phyloP scores from a whole-genome alignment of 2,329 filamentous ascomycete species.

The Amesomyces nigricolor region DNA sequence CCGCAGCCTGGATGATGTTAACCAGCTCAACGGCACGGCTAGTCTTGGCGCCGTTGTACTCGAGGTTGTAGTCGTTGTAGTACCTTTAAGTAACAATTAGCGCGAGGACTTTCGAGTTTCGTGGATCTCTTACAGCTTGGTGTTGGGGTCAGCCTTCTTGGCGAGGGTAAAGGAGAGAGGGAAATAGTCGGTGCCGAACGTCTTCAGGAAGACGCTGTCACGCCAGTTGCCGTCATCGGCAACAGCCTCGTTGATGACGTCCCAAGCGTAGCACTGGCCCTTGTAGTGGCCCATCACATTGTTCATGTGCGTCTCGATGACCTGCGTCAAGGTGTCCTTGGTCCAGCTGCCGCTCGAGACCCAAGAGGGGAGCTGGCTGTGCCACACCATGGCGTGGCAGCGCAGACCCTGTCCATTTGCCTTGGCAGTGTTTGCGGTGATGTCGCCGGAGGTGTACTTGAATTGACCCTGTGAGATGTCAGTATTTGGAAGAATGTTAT shows the following conservation, averaged over 20 bases:
- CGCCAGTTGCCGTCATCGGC: slow-evolving; percentile 52
- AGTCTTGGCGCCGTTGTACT: slow-evolving; percentile 45
- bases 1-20: slow-evolving; percentile 39
- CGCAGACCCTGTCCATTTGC: slow-evolving; percentile 48
- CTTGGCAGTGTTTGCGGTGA: slow-evolving; percentile 43
- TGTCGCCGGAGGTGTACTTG: slow-evolving; percentile 40
- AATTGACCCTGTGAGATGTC: slow-evolving; percentile 2
- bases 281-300: slow-evolving; percentile 53
- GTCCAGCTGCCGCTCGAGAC: slow-evolving; percentile 47
- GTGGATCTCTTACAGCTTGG: slow-evolving; percentile 41
- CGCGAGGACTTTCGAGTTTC: background rate
- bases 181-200: slow-evolving; percentile 53
- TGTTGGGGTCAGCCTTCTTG: slow-evolving; percentile 46
- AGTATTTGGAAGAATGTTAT: no score
- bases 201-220: slow-evolving; percentile 47
- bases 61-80: slow-evolving; percentile 57
- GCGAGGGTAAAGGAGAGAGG: slow-evolving; percentile 53
- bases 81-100: slow-evolving; percentile 26
- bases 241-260: slow-evolving; percentile 60
- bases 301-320: slow-evolving; percentile 55
- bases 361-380: slow-evolving; percentile 50
- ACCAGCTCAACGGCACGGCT: slow-evolving; percentile 41
- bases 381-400: slow-evolving; percentile 56
- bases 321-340: slow-evolving; percentile 47
- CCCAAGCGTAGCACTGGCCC: slow-evolving; percentile 58